Percentiles rank a stretch among this genome's conserved stretches.
Conservation (phyloP, 805 yeast genomes). For the Hanseniaspora thailandica region DNA sequence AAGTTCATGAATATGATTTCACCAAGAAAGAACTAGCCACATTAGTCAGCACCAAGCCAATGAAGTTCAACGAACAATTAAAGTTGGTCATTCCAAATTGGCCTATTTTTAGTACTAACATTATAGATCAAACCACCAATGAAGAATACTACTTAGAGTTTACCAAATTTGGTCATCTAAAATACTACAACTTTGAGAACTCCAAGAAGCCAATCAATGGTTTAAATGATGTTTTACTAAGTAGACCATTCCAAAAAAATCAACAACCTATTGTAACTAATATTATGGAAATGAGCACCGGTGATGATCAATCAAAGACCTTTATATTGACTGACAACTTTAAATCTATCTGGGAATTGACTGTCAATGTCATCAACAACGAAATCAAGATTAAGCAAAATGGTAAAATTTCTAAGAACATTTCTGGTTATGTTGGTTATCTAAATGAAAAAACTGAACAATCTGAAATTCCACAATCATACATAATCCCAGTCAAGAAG, state of each 20-base stretch:
- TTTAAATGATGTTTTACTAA: constrained; percentile 25
- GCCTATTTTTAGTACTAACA: constrained; percentile 45
- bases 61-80: constrained; percentile 43
- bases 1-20: constrained; percentile 21
- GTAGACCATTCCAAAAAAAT: constrained; percentile 17
- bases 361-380: background rate
- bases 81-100: constrained; percentile 77
- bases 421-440: constrained; percentile 4
- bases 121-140: constrained; percentile 28
- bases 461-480: background rate
- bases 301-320: background rate
- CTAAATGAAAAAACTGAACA: background rate
- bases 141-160: constrained; percentile 40
- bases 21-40: constrained; percentile 44
- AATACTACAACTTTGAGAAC: constrained; percentile 56
- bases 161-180: constrained; percentile 64
- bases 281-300: background rate
- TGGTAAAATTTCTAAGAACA: constrained; percentile 4
- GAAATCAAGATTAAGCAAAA: constrained; percentile 2
- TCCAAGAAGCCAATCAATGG: constrained; percentile 52
- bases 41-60: constrained; percentile 56
- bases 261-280: constrained; percentile 8
- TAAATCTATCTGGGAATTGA: constrained; percentile 10
- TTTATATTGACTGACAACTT: constrained; percentile 10
- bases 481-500: background rate